A percentile compares a stretch with the other conserved stretches of the same genome.
These are phyloP conservation scores for rapeseed (Brassica napus) DNA, from an alignment of 345 rosid genomes.

Conservation along the genomic window Da-Ae NC_063440.1:17401501-17402000, in stretches of 20 bases:
- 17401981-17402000: background rate
- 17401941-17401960: slow-evolving; percentile 60
- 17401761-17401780: background rate
- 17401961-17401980: background rate
- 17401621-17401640: background rate
- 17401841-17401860: slow-evolving; percentile 76
- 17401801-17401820: background rate
- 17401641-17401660: background rate
- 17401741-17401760: background rate
- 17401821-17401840: background rate
- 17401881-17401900: slow-evolving; percentile 93
- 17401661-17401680: background rate
- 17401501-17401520: background rate
- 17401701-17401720: background rate
- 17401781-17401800: background rate
- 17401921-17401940: slow-evolving; percentile 95
- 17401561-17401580: background rate
- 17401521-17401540: background rate
- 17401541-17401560: background rate
- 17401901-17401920: slow-evolving; percentile 64
- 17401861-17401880: slow-evolving; percentile 70
- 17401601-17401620: background rate
- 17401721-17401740: background rate
- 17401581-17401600: background rate
- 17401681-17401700: background rate